Percentiles rank a stretch among this genome's conserved stretches.
phyloP scores from a whole-genome alignment of 2,329 filamentous ascomycete species.

The Fusarium sambucinum region DNA sequence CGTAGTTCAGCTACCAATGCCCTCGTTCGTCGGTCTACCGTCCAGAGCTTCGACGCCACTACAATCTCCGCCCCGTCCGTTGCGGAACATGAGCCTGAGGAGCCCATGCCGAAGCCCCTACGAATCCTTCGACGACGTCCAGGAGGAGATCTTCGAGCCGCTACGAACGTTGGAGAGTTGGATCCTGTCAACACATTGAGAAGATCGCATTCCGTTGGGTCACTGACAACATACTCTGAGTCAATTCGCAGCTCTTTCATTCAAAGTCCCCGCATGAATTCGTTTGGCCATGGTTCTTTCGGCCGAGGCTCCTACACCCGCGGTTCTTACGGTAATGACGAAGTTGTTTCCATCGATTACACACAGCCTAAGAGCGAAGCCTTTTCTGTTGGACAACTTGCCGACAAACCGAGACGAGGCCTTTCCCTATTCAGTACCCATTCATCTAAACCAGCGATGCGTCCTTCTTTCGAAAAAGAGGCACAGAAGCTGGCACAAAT shows the following conservation, averaged over 20 bases:
- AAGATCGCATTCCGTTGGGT: conserved; percentile 69
- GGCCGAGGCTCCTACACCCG: conserved; percentile 11
- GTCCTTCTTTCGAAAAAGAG: conserved; percentile 87
- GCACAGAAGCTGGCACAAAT: conserved; percentile 89
- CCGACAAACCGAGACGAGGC: conserved; percentile 62
- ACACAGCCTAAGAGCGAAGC: conserved; percentile 54
- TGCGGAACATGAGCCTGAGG: conserved; percentile 56
- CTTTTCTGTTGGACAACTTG: conserved; percentile 70
- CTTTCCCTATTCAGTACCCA: conserved; percentile 71
- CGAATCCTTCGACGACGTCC: conserved; percentile 77
- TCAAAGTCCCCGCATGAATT: conserved; percentile 54
- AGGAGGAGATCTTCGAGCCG: conserved; percentile 79
- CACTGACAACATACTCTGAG: conserved; percentile 70
- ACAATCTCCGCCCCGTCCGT: conserved; percentile 66
- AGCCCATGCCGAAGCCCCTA: conserved; percentile 63
- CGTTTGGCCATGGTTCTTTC: conserved; percentile 46
- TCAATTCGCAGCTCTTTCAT: conserved; percentile 70
- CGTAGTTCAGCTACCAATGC: conserved; percentile 72
- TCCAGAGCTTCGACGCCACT: conserved; percentile 70
- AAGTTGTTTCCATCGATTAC: conserved; percentile 38
- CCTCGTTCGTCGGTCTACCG: conserved; percentile 61
- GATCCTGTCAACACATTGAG: conserved; percentile 60
- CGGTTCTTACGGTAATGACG: conserved; percentile 33
- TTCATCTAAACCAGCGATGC: conserved; percentile 72
- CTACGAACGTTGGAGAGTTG: conserved; percentile 72